These are phyloP conservation scores for Ambrosia trifida DNA, from an alignment of 129 eudicot species.

Conservation along the genomic window DNA sequence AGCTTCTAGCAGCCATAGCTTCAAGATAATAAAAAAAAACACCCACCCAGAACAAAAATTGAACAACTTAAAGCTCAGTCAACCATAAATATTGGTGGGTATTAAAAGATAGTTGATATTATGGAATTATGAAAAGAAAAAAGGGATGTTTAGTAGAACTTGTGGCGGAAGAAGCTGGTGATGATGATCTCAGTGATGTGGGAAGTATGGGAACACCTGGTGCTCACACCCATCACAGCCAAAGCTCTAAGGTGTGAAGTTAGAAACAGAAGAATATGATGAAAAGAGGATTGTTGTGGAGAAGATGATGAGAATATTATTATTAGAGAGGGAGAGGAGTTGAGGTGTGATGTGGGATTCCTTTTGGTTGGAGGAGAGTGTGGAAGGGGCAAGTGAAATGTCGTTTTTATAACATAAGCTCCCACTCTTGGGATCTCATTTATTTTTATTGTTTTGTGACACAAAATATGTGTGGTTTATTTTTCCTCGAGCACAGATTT, in stretches of 20 bases:
- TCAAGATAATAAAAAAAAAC: constrained; percentile 9
- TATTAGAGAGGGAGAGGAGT: background rate
- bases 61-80: constrained; percentile 26
- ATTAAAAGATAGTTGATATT: background rate
- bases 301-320: constrained; percentile 12
- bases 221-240: constrained; percentile 64
- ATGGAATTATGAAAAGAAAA: background rate
- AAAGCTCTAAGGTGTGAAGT: constrained; percentile 25
- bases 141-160: constrained; percentile 25
- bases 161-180: constrained; percentile 91
- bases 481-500: no score
- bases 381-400: constrained; percentile 22
- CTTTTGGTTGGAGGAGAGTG: constrained; percentile 41
- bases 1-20: constrained; percentile 57
- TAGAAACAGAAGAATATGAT: constrained; percentile 13
- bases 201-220: constrained; percentile 84
- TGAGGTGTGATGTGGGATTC: constrained; percentile 27
- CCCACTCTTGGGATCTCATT: constrained; percentile 20
- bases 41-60: constrained; percentile 8
- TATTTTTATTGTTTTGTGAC: no score
- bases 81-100: constrained; percentile 38
- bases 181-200: constrained; percentile 88
- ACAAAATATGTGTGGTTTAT: no score
- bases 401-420: constrained; percentile 28
- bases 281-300: background rate